phyloP scores from a whole-genome alignment of 768 basidiomycete species.

The Boletellus sp. region DNA sequence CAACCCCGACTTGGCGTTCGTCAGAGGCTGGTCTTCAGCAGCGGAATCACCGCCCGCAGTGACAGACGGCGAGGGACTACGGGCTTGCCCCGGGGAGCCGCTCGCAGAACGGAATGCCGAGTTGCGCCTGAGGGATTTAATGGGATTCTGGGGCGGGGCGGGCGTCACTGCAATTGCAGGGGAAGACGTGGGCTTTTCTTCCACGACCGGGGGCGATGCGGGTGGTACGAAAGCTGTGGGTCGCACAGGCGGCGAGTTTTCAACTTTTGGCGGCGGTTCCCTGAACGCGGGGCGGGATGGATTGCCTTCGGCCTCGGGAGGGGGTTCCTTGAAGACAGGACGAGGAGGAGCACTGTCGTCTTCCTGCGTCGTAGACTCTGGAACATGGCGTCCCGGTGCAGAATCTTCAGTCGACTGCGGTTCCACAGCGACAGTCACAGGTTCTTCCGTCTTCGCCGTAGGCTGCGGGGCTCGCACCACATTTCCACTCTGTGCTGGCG shows the following conservation, averaged over 20 bases:
- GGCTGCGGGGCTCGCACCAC: constrained; percentile 16
- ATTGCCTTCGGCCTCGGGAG: constrained; percentile 36
- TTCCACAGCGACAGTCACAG: constrained; percentile 12
- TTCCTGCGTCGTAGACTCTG: constrained; percentile 10
- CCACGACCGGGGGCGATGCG: constrained; percentile 22
- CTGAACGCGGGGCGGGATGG: constrained; percentile 50
- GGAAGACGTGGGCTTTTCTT: constrained; percentile 24
- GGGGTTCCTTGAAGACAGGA: constrained; percentile 61
- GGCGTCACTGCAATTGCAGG: constrained; percentile 39
- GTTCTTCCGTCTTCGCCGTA: constrained; percentile 16
- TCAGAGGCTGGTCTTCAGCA: constrained; percentile 34
- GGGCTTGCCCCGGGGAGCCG: constrained; percentile 34
- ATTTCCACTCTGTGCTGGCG: constrained; percentile 12
- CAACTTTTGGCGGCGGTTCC: constrained; percentile 59
- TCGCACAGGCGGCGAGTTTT: constrained; percentile 31
- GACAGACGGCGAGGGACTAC: constrained; percentile 43
- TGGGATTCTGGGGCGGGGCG: constrained; percentile 53
- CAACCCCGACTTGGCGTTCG: constrained; percentile 33
- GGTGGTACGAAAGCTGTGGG: constrained; percentile 20
- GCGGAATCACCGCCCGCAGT: constrained; percentile 24
- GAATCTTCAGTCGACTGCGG: constrained; percentile 12
- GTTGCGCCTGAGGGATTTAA: constrained; percentile 35
- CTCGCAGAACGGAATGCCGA: constrained; percentile 33
- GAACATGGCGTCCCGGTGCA: not conserved
- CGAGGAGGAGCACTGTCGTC: constrained; percentile 24